These are phyloP conservation scores for Backusella westeae DNA, from an alignment of 192 early-diverging fungal genomes.

Conservation along the genomic window DNA sequence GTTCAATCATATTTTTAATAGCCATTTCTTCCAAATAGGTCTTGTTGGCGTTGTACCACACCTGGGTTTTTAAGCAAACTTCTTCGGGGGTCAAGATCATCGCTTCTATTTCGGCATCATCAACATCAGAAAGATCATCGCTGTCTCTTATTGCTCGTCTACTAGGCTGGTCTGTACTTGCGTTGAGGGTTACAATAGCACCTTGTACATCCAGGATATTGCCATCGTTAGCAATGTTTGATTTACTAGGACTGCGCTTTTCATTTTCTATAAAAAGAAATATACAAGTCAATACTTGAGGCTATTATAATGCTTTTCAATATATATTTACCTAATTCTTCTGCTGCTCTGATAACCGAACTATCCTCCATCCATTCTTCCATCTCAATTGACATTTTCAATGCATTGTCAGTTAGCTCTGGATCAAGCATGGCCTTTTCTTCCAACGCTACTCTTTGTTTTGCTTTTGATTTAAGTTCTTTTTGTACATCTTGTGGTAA, in stretches of 20 bases:
- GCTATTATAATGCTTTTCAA: neutral
- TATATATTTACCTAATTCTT: constrained; percentile 20
- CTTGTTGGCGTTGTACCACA: constrained; percentile 89
- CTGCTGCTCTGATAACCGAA: constrained; percentile 30
- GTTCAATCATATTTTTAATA: constrained; percentile 72
- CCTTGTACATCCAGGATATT: constrained; percentile 3
- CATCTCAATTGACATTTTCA: constrained; percentile 41
- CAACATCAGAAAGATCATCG: constrained; percentile 50
- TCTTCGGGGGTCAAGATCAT: constrained; percentile 76
- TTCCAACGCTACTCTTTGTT: neutral
- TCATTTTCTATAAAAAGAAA: constrained; percentile 20
- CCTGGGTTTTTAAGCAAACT: constrained; percentile 68
- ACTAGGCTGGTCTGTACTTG: constrained; percentile 18
- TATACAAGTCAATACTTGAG: neutral
- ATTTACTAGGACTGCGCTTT: neutral
- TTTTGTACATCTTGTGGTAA: neutral
- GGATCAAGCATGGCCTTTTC: neutral
- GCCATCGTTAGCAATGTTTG: neutral
- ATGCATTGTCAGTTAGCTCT: constrained; percentile 48
- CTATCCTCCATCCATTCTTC: constrained; percentile 30
- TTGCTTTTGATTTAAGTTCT: neutral
- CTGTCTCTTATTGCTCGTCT: constrained; percentile 13
- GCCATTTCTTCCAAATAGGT: constrained; percentile 71
- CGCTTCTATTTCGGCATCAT: constrained; percentile 73
- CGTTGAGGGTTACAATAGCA: neutral